A percentile compares a stretch with the other conserved stretches of the same genome.
Evolutionary conservation across 2,329 filamentous ascomycete species (phyloP).

Genomic region (Myriosclerotinia duriaeana): DNA sequence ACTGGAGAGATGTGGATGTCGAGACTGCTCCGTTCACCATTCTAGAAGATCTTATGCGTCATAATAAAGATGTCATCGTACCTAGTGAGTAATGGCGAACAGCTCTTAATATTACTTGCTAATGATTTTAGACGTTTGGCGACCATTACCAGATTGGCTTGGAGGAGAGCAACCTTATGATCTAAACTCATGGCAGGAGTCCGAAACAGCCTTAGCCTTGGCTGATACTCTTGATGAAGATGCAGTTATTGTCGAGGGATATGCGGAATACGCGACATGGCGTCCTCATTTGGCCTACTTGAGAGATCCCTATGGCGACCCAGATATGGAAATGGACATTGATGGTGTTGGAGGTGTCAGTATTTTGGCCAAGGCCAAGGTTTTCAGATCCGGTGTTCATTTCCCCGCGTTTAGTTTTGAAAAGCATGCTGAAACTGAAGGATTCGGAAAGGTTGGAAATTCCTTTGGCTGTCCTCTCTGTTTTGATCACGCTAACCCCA

Average conservation of each 20-base stretch:
- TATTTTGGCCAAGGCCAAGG: conserved; percentile 92
- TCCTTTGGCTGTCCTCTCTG: background rate
- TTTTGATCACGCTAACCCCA: conserved; percentile 23
- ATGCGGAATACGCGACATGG: conserved; percentile 98
- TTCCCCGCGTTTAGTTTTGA: conserved; percentile 99
- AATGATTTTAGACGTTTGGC: conserved; percentile 77
- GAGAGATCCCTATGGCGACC: conserved; percentile 93
- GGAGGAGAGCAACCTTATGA: conserved; percentile 98
- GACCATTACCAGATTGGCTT: conserved; percentile 97
- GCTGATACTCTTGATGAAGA: conserved; percentile 96
- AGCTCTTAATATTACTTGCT: background rate
- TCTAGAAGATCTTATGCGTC: conserved; percentile 94
- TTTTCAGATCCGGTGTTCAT: conserved; percentile 92
- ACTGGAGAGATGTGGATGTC: conserved; percentile 98
- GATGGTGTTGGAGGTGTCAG: conserved; percentile 97
- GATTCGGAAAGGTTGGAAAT: conserved; percentile 83
- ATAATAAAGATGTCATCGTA: conserved; percentile 98
- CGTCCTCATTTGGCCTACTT: conserved; percentile 94
- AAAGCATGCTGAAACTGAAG: conserved; percentile 97
- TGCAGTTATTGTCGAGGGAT: conserved; percentile 97
- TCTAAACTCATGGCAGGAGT: conserved; percentile 98
- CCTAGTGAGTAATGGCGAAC: conserved; percentile 68
- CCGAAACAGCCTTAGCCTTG: conserved; percentile 88
- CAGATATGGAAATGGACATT: conserved; percentile 99
- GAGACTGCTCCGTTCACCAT: conserved; percentile 97